Evolutionary conservation across 495 filamentous ascomycete genomes (phyloP), one percentile per base, ranked within the genome.

Genomic region (Jackrogersella minutella): DNA sequence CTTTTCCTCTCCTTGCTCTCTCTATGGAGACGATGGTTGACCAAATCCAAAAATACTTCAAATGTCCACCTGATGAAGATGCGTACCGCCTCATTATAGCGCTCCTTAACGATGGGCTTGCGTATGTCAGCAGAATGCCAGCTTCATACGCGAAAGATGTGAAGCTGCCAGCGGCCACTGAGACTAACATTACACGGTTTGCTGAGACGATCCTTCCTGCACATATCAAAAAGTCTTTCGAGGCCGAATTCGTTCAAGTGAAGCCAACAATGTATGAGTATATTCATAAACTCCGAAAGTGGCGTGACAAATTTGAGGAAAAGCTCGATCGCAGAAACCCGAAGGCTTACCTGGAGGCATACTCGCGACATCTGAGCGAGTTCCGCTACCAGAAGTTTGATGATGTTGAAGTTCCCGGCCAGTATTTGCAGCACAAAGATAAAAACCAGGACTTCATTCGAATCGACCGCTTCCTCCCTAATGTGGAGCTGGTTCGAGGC

Each of bases 21-120:
- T 98, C 95, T 1, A 97, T 99, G 93, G 96, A 99, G 79, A 96
- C 93, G 0, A 98, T 99, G 94, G 93, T 97, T 28, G 96, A 99
- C 72, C 93, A 97, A 77, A 97, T 98, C 66, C 87, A 91, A 76
- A 97, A 97, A 83, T 89, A 98, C 77, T 98, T 98, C 86, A 98
- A 97, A 74, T 97, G 94, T 72, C 94, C 93, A 24, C 93, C 94
- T 0, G 96, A 99, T 69, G 96, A 99, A 73, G 96, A 99, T 78
- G 96, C 96, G 5, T 98, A 97, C 74, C 87, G 96, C 14, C 83
- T 99, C n/a, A 98, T 99, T 58, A 93, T 97, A 26, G 96, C 96
- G 11, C 85, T 99, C 10, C 85, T 99, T 11, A 98, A 97, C 73
- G 96, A 99, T 76, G 96, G 90, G 1, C 74, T 99, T 60, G 82